A percentile compares a stretch with the other conserved stretches of the same genome.
Conservation (phyloP, 2,329 filamentous ascomycete species). For the Cadophora gregata region DNA sequence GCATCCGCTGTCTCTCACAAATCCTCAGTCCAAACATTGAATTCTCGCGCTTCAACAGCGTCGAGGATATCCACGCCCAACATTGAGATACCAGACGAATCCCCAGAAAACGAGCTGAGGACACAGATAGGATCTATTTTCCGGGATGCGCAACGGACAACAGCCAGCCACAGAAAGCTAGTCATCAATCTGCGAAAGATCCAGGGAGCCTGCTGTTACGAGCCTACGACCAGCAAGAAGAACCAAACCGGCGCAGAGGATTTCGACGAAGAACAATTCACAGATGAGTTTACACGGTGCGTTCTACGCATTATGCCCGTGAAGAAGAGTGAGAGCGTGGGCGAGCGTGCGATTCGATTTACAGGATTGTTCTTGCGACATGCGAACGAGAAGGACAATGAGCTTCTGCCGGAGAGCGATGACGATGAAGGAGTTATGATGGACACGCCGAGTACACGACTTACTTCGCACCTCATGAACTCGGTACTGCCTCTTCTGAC, state of each 20-base stretch:
- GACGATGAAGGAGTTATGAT: constrained; percentile 74
- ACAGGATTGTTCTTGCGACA: constrained; percentile 84
- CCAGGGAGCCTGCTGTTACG: constrained; percentile 82
- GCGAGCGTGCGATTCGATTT: constrained; percentile 85
- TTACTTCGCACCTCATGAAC: constrained; percentile 76
- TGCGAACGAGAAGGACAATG: constrained; percentile 72
- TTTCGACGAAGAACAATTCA: constrained; percentile 87
- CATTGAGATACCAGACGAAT: constrained; percentile 71
- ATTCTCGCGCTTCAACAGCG: constrained; percentile 49
- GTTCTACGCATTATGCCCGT: constrained; percentile 82
- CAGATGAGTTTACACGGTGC: constrained; percentile 82
- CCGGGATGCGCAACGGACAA: constrained; percentile 84
- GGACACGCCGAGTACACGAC: constrained; percentile 83
- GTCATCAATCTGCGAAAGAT: constrained; percentile 87
- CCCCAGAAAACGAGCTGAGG: constrained; percentile 72
- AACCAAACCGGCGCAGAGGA: constrained; percentile 62
- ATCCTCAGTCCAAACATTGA: constrained; percentile 48
- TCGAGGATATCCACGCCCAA: constrained; percentile 46
- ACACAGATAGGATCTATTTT: constrained; percentile 76
- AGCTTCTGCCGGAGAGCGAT: constrained; percentile 65
- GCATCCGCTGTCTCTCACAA: constrained; percentile 49
- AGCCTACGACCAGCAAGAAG: constrained; percentile 60
- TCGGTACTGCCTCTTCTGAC: constrained; percentile 76
- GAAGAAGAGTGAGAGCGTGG: constrained; percentile 89
- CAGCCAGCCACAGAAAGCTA: constrained; percentile 87